Percentiles rank a stretch among this genome's conserved stretches.
Evolutionary conservation across 2,329 filamentous ascomycete species (phyloP).

Genomic region (Epicoccum sorghinum): DNA sequence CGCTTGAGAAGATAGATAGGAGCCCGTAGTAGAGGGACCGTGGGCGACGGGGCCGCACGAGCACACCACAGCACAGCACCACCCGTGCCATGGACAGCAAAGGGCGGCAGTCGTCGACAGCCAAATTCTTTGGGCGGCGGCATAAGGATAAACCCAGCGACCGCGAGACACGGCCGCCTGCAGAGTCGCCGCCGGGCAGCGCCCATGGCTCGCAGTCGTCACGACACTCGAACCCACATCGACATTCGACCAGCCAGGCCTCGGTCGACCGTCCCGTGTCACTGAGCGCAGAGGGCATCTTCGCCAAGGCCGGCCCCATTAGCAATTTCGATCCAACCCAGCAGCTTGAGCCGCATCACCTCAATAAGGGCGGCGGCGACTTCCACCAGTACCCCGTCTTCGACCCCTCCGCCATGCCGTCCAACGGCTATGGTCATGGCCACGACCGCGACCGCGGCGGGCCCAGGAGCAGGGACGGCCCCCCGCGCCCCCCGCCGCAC

Average conservation of each 20-base stretch:
- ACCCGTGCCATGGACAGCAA: slow-evolving; percentile 67
- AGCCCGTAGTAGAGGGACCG: not conserved
- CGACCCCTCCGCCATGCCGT: slow-evolving; percentile 60
- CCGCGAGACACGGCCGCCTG: slow-evolving; percentile 53
- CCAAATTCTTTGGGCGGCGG: slow-evolving; percentile 84
- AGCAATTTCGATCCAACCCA: slow-evolving; percentile 78
- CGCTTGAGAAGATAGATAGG: not conserved
- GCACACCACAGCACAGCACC: not conserved
- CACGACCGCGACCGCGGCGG: slow-evolving; percentile 51
- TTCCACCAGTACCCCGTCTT: slow-evolving; percentile 88
- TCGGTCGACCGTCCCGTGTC: slow-evolving; percentile 73
- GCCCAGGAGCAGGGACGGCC: slow-evolving; percentile 56
- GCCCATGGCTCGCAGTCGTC: slow-evolving; percentile 72
- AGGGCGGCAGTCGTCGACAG: slow-evolving; percentile 79
- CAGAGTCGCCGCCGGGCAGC: slow-evolving; percentile 67
- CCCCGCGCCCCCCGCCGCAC: slow-evolving; percentile 65
- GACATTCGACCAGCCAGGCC: slow-evolving; percentile 50
- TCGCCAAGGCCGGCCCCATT: slow-evolving; percentile 80
- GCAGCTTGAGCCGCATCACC: slow-evolving; percentile 80
- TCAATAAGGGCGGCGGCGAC: slow-evolving; percentile 78
- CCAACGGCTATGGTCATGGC: slow-evolving; percentile 53
- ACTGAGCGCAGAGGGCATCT: slow-evolving; percentile 68
- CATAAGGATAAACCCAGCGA: slow-evolving; percentile 70
- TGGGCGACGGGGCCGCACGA: too few relatives aligned
- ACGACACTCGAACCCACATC: slow-evolving; percentile 62